A percentile compares a stretch with the other conserved stretches of the same genome.
phyloP scores from a whole-genome alignment of 495 filamentous ascomycete genomes.

The Neurospora sp. region DNA sequence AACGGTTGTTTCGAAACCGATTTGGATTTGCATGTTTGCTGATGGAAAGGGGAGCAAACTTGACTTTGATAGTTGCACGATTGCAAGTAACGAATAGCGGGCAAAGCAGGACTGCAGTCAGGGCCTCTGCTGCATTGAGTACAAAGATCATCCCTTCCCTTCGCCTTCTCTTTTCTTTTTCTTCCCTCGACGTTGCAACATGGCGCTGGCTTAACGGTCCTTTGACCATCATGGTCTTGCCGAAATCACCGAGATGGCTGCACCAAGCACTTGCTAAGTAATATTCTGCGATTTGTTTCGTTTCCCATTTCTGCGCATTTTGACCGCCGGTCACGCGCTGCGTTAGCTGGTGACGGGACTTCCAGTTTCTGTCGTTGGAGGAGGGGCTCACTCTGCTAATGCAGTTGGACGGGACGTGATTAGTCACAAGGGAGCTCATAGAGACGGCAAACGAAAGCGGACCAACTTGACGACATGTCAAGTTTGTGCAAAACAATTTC shows the following conservation, averaged over 20 bases:
- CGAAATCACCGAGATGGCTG: neutral
- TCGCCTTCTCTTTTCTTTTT: neutral
- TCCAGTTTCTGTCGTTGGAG: neutral
- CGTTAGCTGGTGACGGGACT: neutral
- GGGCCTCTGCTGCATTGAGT: neutral
- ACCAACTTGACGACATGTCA: neutral
- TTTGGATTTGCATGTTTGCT: neutral
- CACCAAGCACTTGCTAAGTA: neutral
- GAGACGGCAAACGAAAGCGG: neutral
- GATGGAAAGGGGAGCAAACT: neutral
- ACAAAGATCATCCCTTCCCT: neutral
- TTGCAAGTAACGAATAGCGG: neutral
- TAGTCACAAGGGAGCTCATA: neutral
- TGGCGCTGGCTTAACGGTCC: neutral
- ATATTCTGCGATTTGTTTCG: neutral
- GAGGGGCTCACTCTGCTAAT: neutral
- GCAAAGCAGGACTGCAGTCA: neutral
- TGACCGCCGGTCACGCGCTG: neutral
- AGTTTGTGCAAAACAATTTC: neutral
- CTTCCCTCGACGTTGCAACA: neutral
- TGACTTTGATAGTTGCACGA: neutral
- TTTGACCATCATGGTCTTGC: neutral
- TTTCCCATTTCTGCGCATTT: neutral
- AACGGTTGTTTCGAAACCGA: neutral
- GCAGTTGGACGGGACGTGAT: neutral